Evolutionary conservation across 2,329 filamentous ascomycete genomes (phyloP), one percentile per base, ranked within the genome.

Genomic region (Clarireedia hainanense): DNA sequence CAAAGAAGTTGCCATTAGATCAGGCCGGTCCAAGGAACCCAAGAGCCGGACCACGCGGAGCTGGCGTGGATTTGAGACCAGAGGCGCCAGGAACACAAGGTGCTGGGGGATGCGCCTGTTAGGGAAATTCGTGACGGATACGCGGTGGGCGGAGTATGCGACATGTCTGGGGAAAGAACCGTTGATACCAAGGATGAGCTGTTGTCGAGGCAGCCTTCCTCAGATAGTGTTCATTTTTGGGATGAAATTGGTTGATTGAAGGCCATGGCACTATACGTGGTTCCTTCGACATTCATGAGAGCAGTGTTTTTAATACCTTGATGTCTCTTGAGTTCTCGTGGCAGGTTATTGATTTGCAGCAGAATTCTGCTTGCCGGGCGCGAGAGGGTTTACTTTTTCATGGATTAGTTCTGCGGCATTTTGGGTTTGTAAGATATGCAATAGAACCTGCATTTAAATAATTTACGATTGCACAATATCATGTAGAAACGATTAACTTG

Each of bases 1-100:
- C 94, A 60, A 96, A 92, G 85, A 97, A 96, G 75, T 80, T 99
- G 63, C 94, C 94, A 34, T 85, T 97, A 65, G 94, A 99, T 70
- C 94, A 97, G 74, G 91, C 85, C 50, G 92, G 91, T n/a, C 90
- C 92, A 61, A 84, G 92, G 70, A 91, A 91, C 71, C 79, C 91
- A 69, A 80, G 91, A 65, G 74, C 80, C 57, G 37, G 79, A 61
- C 77, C 80, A 63, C 64, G 70, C 56, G 46, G 52, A 34, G 64
- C 62, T 27, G 85, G 85, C 52, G 85, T 89, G 39, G 84, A 88
- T 70, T 73, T 89, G 61, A 78, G 84, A 57, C 65, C 68, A 15
- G 70, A 70, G 55, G 75, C 81, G 54, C 76, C 82, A 62, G 76
- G 75, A 56, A 83, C 83, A 56, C 79, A 84, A 69, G 76, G 76